Percentiles rank a stretch among this genome's conserved stretches.
phyloP scores from a whole-genome alignment of 768 basidiomycete species.

The Leccinum pellstonianum region DNA sequence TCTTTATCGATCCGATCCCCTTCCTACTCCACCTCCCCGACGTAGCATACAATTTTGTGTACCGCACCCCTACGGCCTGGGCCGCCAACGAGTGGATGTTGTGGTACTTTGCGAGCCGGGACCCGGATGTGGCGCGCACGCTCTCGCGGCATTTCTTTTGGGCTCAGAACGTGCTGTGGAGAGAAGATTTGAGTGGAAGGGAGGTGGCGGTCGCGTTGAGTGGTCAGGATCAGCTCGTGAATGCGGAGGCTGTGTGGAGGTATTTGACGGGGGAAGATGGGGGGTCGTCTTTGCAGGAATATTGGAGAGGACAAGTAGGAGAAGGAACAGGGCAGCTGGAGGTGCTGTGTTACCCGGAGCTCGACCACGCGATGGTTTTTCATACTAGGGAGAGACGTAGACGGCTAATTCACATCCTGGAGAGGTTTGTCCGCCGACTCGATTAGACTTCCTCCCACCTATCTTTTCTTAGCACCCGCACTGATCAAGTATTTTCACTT shows the following conservation, averaged over 20 bases:
- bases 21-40: constrained; percentile 60
- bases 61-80: constrained; percentile 44
- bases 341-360: constrained; percentile 37
- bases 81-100: constrained; percentile 60
- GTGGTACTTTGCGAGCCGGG: constrained; percentile 67
- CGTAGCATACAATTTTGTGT: constrained; percentile 67
- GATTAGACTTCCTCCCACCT: background rate
- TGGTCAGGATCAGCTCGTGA: constrained; percentile 44
- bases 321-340: constrained; percentile 28
- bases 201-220: constrained; percentile 37
- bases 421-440: constrained; percentile 27
- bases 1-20: constrained; percentile 66
- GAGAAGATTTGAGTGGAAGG: constrained; percentile 46
- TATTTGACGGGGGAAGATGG: constrained; percentile 39
- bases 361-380: constrained; percentile 46
- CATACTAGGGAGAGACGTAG: constrained; percentile 28
- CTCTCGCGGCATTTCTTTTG: constrained; percentile 65
- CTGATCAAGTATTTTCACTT: background rate
- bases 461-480: background rate
- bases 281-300: background rate
- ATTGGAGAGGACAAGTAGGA: constrained; percentile 26
- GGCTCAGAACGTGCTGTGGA: constrained; percentile 60
- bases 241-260: constrained; percentile 36
- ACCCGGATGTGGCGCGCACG: constrained; percentile 59
- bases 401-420: constrained; percentile 33